Evolutionary conservation across 306 rosid genomes (phyloP).

Genomic region (Quercus variabilis): DNA sequence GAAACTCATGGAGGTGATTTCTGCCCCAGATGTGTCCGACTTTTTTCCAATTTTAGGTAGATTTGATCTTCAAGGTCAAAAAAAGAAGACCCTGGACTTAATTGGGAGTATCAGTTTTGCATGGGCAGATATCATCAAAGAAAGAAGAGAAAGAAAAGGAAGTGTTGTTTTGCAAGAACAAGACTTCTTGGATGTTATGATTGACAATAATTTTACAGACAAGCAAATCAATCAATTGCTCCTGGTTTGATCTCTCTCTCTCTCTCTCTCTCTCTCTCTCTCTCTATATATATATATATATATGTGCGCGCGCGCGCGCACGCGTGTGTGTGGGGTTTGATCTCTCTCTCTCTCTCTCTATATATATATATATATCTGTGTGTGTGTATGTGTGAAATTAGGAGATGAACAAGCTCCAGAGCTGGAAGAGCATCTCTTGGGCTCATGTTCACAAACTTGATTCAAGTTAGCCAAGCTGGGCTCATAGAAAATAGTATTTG

Average conservation of each 20-base stretch:
- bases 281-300: no score
- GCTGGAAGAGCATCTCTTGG: no score
- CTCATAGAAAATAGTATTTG: no score
- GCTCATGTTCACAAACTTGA: no score
- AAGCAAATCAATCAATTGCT: neutral
- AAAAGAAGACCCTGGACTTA: neutral
- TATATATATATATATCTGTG: no score
- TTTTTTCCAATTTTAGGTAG: neutral
- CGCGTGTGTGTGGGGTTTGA: neutral
- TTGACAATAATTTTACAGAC: neutral
- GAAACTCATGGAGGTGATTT: neutral
- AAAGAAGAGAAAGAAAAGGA: constrained; percentile 1
- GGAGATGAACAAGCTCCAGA: no score
- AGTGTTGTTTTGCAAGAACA: neutral
- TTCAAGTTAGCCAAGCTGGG: no score
- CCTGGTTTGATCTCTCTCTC: neutral
- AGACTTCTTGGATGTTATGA: constrained; percentile 2
- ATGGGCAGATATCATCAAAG: neutral
- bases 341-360: no score
- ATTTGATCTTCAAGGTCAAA: neutral
- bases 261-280: no score
- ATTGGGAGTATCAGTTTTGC: neutral
- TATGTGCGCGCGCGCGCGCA: fast-evolving
- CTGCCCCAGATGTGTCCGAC: neutral
- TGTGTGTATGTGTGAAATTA: no score